phyloP scores from a whole-genome alignment of 2,329 filamentous ascomycete genomes.

The Colletotrichum brevisporum region DNA sequence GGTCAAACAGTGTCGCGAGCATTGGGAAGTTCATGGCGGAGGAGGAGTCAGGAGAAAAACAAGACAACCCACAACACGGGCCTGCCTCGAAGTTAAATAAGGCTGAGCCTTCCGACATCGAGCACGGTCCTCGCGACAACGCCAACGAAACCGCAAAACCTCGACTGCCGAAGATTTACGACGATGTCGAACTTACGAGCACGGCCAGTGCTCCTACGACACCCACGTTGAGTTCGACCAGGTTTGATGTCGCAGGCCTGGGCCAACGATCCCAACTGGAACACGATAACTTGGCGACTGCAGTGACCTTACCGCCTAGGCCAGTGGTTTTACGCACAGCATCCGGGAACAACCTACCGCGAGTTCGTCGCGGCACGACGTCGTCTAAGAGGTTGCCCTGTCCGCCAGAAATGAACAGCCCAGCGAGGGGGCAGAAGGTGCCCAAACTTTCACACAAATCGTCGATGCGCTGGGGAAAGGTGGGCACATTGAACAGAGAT shows the following conservation, averaged over 20 bases:
- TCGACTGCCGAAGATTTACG: conserved; percentile 45
- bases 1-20: conserved; percentile 71
- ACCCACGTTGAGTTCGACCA: conserved; percentile 19
- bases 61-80: conserved; percentile 13
- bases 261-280: conserved; percentile 13
- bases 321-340: conserved; percentile 40
- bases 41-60: conserved; percentile 45
- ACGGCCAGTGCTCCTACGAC: conserved; percentile 36
- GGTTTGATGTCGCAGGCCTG: conserved; percentile 25
- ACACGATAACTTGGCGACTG: background rate
- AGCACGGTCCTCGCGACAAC: conserved; percentile 27
- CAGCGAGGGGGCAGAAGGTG: conserved; percentile 31
- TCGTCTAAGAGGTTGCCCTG: conserved; percentile 43
- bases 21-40: conserved; percentile 48
- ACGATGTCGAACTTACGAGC: conserved; percentile 44
- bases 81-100: conserved; percentile 21
- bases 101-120: conserved; percentile 16
- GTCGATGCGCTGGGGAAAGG: conserved; percentile 54
- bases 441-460: conserved; percentile 44
- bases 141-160: conserved; percentile 37
- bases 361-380: conserved; percentile 39
- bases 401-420: conserved; percentile 47
- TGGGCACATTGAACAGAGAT: conserved; percentile 53
- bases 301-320: conserved; percentile 11
- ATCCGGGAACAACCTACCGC: conserved; percentile 44